These are phyloP conservation scores for Knoxia roxburghii DNA, from an alignment of 257 asterid genomes.

Conservation along the genomic window DNA sequence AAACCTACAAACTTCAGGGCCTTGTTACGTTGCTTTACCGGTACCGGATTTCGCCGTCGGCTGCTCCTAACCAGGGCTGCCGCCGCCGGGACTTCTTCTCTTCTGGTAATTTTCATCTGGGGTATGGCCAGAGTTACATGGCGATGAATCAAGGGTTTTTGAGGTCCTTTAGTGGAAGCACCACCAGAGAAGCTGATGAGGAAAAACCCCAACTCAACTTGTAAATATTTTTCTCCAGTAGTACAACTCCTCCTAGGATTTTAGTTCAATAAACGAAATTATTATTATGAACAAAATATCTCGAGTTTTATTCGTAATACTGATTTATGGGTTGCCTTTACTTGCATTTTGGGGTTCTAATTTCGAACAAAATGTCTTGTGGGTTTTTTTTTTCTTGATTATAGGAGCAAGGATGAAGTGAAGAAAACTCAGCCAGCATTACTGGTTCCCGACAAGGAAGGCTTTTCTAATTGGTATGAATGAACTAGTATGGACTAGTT, in stretches of 20 bases:
- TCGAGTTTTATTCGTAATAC: too few species aligned
- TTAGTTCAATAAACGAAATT: too few species aligned
- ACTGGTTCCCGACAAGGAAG: conserved; percentile 27
- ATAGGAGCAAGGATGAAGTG: conserved; percentile 35
- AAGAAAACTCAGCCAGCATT: conserved; percentile 16
- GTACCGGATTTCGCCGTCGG: conserved; percentile 15
- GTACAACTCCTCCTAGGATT: too few species aligned
- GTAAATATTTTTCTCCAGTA: conserved; percentile 5
- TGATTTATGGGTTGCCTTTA: too few species aligned
- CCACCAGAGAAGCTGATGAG: conserved; percentile 18
- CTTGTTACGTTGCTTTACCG: conserved; percentile 38
- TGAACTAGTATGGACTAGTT: neutral
- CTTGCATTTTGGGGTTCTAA: too few species aligned
- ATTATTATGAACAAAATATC: too few species aligned
- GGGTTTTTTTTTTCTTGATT: neutral
- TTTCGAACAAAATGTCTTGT: neutral
- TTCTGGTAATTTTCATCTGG: neutral
- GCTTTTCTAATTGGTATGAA: conserved; percentile 45
- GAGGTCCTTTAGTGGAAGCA: conserved; percentile 25
- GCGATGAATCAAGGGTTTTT: conserved; percentile 30
- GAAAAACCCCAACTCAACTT: conserved; percentile 19
- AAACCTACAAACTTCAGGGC: conserved; percentile 41
- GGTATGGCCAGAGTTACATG: conserved; percentile 3
- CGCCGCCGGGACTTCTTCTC: conserved; percentile 18
- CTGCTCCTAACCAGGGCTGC: neutral